These are phyloP conservation scores for Coriolopsis trogii DNA, from an alignment of 1,284 basidiomycete genomes.

Conservation along the genomic window DNA sequence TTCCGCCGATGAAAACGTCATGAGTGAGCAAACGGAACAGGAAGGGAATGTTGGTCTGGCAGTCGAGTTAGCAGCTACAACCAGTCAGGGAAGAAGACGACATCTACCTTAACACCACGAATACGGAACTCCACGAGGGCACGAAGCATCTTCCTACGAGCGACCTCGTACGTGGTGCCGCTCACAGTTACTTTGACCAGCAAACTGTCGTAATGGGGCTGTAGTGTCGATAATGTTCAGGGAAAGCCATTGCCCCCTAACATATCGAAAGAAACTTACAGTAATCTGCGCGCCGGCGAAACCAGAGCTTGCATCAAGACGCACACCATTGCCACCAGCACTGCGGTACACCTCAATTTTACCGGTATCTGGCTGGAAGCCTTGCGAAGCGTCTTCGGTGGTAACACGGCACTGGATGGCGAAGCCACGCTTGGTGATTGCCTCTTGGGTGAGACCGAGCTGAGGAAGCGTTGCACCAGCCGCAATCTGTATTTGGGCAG, in stretches of 20 bases:
- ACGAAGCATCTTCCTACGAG: slow-evolving; percentile 98
- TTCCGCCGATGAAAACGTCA: slow-evolving; percentile 93
- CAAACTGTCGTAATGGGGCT: slow-evolving; percentile 98
- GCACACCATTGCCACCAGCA: slow-evolving; percentile 98
- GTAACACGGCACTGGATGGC: slow-evolving; percentile 99
- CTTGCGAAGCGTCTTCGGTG: slow-evolving; percentile 91
- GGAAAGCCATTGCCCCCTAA: too few species aligned
- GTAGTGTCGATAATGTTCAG: neutral
- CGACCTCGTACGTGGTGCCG: slow-evolving; percentile 98
- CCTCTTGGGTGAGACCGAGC: slow-evolving; percentile 96
- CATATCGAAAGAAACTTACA: slow-evolving; percentile 45
- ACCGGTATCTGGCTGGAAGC: slow-evolving; percentile 98
- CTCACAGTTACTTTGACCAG: slow-evolving; percentile 97
- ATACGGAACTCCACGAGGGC: slow-evolving; percentile 99
- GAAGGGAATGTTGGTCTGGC: slow-evolving; percentile 98
- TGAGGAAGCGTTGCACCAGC: slow-evolving; percentile 95
- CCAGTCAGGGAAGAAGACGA: slow-evolving; percentile 6
- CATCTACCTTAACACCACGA: slow-evolving; percentile 88
- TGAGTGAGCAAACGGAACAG: slow-evolving; percentile 98
- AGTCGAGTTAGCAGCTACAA: slow-evolving; percentile 1
- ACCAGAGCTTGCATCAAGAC: slow-evolving; percentile 96
- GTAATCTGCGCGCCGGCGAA: slow-evolving; percentile 99
- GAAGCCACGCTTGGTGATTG: slow-evolving; percentile 94
- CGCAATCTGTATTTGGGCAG: slow-evolving; percentile 98
- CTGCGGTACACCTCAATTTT: slow-evolving; percentile 99